Evolutionary conservation across 2,329 filamentous ascomycete species (phyloP).

Genomic region (Aspergillus jensenii): DNA sequence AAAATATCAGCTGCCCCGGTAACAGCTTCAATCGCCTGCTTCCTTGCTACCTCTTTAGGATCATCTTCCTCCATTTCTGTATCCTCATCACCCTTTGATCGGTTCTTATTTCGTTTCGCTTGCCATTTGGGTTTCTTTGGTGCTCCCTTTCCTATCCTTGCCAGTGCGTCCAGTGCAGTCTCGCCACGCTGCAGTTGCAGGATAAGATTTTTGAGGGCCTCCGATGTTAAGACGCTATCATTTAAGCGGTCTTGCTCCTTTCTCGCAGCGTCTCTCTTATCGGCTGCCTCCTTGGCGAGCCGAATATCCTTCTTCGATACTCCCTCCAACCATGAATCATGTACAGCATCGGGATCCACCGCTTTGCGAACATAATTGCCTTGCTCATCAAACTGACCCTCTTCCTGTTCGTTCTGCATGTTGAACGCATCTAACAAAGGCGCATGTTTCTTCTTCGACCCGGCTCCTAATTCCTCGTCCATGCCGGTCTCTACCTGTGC

Average conservation of each 20-base stretch:
- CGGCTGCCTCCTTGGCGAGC: slow-evolving; percentile 80
- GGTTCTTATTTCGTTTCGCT: slow-evolving; percentile 55
- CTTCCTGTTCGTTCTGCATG: slow-evolving; percentile 83
- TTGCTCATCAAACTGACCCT: slow-evolving; percentile 84
- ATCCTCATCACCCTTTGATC: slow-evolving; percentile 46
- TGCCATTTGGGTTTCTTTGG: slow-evolving; percentile 62
- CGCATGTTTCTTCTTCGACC: slow-evolving; percentile 87
- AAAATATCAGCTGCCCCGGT: slow-evolving; percentile 89
- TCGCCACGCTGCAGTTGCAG: slow-evolving; percentile 73
- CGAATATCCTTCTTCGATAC: slow-evolving; percentile 92
- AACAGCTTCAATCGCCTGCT: slow-evolving; percentile 73
- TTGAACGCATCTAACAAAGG: slow-evolving; percentile 97
- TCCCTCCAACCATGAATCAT: slow-evolving; percentile 91
- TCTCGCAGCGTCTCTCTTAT: slow-evolving; percentile 76
- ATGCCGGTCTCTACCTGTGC: slow-evolving; percentile 73
- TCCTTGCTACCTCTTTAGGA: slow-evolving; percentile 67
- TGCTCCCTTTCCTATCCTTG: slow-evolving; percentile 70
- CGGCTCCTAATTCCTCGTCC: slow-evolving; percentile 86
- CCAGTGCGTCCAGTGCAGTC: slow-evolving; percentile 83
- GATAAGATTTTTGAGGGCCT: slow-evolving; percentile 74
- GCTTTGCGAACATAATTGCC: slow-evolving; percentile 93
- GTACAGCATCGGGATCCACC: slow-evolving; percentile 80
- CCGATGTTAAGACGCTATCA: slow-evolving; percentile 70
- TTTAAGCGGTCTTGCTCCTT: slow-evolving; percentile 70
- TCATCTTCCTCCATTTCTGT: slow-evolving; percentile 77